Percentiles rank a stretch among this genome's conserved stretches.
phyloP scores from a whole-genome alignment of 2,329 filamentous ascomycete species.

The Cephalotrichum gorgonifer region DNA sequence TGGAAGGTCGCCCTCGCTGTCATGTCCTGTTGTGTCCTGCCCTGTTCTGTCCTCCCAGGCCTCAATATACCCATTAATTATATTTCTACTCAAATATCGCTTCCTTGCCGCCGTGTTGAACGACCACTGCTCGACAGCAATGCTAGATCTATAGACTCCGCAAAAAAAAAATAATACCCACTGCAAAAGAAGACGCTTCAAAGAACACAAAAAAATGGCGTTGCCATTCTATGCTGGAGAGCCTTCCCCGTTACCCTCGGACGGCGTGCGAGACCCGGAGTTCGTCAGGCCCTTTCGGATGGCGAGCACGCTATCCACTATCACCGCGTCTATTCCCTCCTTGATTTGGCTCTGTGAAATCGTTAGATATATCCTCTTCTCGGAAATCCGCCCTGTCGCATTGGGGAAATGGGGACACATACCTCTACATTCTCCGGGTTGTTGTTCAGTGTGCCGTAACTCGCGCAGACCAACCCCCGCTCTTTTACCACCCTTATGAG shows the following conservation, averaged over 20 bases:
- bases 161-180: background rate
- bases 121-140: background rate
- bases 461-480: slow-evolving; percentile 85
- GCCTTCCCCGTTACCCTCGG: background rate
- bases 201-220: background rate
- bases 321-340: slow-evolving; percentile 94
- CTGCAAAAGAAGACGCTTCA: background rate
- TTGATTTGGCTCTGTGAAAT: slow-evolving; percentile 66
- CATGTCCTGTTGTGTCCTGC: background rate
- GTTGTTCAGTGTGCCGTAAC: slow-evolving; percentile 87
- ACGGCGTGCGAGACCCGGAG: slow-evolving; percentile 9
- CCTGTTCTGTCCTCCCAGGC: too few species aligned
- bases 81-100: too few species aligned
- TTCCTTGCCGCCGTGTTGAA: background rate
- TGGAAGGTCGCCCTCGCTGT: too few species aligned
- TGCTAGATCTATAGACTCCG: background rate
- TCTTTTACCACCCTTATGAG: slow-evolving; percentile 91
- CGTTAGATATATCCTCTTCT: background rate
- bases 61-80: too few species aligned
- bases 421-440: slow-evolving; percentile 78
- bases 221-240: background rate
- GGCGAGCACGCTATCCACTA: slow-evolving; percentile 87
- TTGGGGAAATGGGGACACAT: slow-evolving; percentile 23
- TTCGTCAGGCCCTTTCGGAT: slow-evolving; percentile 80
- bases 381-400: background rate